Evolutionary conservation across 805 yeast genomes (phyloP), one percentile per base, ranked within the genome.

Genomic region (Pichia kluyveri): DNA sequence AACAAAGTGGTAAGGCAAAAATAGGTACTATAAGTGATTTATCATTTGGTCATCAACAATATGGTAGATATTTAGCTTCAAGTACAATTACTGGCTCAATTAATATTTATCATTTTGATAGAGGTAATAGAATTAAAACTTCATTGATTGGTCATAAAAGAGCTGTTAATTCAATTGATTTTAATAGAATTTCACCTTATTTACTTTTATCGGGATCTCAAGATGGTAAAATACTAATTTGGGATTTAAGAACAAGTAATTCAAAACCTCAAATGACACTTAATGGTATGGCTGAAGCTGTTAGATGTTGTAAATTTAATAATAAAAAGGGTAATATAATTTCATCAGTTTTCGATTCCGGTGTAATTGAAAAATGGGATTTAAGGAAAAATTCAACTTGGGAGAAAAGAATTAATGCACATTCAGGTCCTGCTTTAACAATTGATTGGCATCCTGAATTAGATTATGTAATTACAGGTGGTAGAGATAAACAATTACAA

Each of bases 381-480:
- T 57, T 86, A n/a, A 73, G 98, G 48, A 75, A 76, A 37, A 82
- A 91, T 5, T 56, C 64, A 12, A 69, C 68, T 44, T 70, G 70
- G 44, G 97, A 91, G 56, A 70, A 82, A 45, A 80, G 82, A 50
- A 74, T 93, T 61, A 86, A 83, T 57, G 95, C 96, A 4, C 98
- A 91, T 61, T 77, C 88, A 2, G 96, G 96, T 0, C 95, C 96
- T 2, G 98, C 96, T 0, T 69, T 90, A 17, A 79, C 95, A 5
- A 64, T 93, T 5, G 89, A 87, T 57, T 89, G 96, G 82, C 96
- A 90, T 60, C 95, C 95, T 0, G 82, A 80, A 38, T 62, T 73
- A 37, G 96, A 90, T 53, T 86, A 82, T 57, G 76, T 93, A 19
- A 82, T 83, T 6, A 86, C 96, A 19, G 97, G 97, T 15, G 99